Evolutionary conservation across 83 land plant species (phyloP), one percentile per base, ranked within the genome.

Genomic region (Diphasiastrum complanatum): DNA sequence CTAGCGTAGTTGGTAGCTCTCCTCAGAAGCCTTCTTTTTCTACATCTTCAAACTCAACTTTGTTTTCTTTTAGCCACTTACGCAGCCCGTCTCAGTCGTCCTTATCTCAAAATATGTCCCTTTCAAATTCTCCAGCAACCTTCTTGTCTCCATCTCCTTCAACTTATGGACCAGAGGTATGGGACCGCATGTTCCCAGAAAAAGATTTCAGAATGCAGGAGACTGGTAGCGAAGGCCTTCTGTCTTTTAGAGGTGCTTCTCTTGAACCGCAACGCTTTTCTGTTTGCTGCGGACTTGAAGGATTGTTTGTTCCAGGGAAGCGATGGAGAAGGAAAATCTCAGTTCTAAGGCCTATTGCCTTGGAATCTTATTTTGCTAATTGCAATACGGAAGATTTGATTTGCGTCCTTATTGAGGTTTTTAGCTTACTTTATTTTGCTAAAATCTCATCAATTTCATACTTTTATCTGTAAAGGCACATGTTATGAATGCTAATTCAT

Each of bases 281-380:
- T 61, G 81, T 77, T 47, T 80, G 77, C 64, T 93, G 92, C 75
- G 99, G 99, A 5, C 71, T 93, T 70, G 85, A 86, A 80, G 99
- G 99, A n/a, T 78, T 86, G n/a, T 86, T 81, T 56, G 75, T 83
- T 4, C 99, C 99, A 62, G 99, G 99, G 11, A 85, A 78, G 75
- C 75, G 89, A 73, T 93, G 99, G 99, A 79, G 81, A 68, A 82
- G 78, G 59, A 85, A 79, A 59, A 59, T 93, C 57, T 87, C 96
- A 64, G 77, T 93, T 47, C 63, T 93, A 38, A 89, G 86, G 60
- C 99, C 99, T 34, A 60, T 93, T 35, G 83, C 74, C 53, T 75
- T 93, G 24, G 78, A 78, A 52, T 83, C 99, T 18, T 89, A 83
- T 75, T 61, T 86, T 67, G 80, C 91, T 36, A 81, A 85, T 48